Base-by-base conservation (phyloP, 2,329 filamentous ascomycete species). In the Cercospora sp. region DNA sequence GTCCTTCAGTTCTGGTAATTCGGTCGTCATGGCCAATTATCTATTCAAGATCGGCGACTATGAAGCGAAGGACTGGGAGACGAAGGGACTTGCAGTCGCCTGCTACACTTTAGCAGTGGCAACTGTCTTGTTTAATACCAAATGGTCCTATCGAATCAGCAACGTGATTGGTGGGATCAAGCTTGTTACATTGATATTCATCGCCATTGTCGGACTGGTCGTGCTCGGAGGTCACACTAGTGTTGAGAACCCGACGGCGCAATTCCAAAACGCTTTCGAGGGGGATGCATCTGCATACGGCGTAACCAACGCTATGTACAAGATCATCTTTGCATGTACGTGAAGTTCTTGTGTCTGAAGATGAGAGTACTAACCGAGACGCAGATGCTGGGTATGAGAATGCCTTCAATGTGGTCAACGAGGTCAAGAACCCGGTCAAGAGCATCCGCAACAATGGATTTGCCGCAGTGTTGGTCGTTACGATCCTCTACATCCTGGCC, bases 1-100 rank as follows among this genome's bases (percentile, higher is more conserved):
- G 3, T 90, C 89, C 0, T 91, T 91, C 70, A 87, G 86, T 70
- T 89, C 87, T 71, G 86, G 87, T 49, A 91, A 91, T 75, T 84
- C 88, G 0, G 85, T 91, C 49, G 83, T 82, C 82, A 71, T 67
- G 76, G 86, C 89, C 0, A 80, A 85, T 45, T 91, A 91, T 71
- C 76, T 91, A 0, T 91, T 86, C 77, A 82, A 83, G 8, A 87
- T 88, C 53, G 84, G 81, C 0, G 85, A 83, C 0, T 76, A 80
- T 0, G 78, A 77, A 0, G 85, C 87, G 0, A 84, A 84, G 0
- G 79, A 81, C n/a, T 91, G 89, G 90, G 81, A 91, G 73, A 76
- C 86, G 63, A 91, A 91, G 74, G 90, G 89, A 1, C 85, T 91
- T 2, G 89, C 89, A 0, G 79, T 91, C 26, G 88, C 86, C 1